Evolutionary conservation across 768 basidiomycete genomes (phyloP).

Genomic region (Amanita exitialis): DNA sequence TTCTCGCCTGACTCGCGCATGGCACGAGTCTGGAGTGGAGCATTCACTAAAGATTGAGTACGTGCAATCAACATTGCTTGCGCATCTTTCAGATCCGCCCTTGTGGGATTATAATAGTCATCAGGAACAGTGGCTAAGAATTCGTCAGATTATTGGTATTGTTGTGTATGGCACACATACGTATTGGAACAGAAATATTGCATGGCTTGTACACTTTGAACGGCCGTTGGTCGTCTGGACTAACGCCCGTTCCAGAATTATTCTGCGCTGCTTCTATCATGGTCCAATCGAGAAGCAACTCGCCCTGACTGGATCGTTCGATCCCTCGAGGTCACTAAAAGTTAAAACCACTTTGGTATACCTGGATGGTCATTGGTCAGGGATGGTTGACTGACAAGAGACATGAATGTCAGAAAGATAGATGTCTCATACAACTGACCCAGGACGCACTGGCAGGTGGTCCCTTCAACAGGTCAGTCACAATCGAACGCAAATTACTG

Average conservation of each 20-base stretch:
- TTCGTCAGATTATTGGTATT: not conserved
- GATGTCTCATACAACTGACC: conserved; percentile 65
- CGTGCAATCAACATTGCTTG: conserved; percentile 55
- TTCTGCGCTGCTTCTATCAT: not conserved
- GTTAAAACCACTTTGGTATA: not conserved
- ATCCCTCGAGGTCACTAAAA: not conserved
- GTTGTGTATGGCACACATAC: conserved; percentile 20
- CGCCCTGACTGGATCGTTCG: not conserved
- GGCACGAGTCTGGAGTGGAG: conserved; percentile 59
- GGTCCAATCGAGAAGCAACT: not conserved
- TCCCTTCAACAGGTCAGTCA: conserved; percentile 52
- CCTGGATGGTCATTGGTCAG: not conserved
- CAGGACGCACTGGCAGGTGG: conserved; percentile 69
- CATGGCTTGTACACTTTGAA: conserved; percentile 45
- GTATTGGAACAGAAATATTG: conserved; percentile 14
- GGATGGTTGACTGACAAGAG: not conserved
- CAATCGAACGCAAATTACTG: conserved; percentile 89
- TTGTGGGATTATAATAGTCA: conserved; percentile 63
- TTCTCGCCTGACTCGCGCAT: conserved; percentile 53
- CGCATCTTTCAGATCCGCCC: conserved; percentile 59
- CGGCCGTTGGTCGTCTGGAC: conserved; percentile 7
- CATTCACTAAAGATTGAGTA: conserved; percentile 52
- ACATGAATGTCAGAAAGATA: conserved; percentile 32
- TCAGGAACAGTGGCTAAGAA: conserved; percentile 48
- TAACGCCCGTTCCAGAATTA: not conserved